These are phyloP conservation scores for Corchorus olitorius DNA, from an alignment of 345 rosid genomes.

Conservation along the genomic window DNA sequence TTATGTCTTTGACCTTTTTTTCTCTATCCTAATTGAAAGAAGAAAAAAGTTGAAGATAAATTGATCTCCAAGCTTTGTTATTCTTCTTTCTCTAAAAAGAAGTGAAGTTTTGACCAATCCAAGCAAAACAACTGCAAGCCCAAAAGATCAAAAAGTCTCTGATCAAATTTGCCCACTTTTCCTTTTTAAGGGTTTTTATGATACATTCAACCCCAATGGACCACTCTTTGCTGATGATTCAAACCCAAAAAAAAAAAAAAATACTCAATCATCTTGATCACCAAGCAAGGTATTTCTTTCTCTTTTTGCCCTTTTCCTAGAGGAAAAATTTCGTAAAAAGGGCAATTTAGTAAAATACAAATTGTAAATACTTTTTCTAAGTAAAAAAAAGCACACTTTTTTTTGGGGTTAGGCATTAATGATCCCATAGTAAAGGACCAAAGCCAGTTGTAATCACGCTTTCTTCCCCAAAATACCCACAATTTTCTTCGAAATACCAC, in stretches of 20 bases:
- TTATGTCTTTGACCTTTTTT: not conserved
- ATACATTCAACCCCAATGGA: not conserved
- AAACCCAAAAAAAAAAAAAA: not conserved
- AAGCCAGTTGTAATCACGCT: constrained; percentile 31
- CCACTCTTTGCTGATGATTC: not conserved
- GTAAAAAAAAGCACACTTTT: not conserved
- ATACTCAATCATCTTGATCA: not conserved
- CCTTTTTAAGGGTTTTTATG: not conserved
- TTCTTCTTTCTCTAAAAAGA: not conserved
- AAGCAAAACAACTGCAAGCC: not conserved
- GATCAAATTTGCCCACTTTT: not conserved
- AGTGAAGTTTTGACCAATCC: not conserved
- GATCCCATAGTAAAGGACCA: constrained; percentile 46
- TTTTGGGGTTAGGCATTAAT: constrained; percentile 24
- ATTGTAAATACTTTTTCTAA: not conserved
- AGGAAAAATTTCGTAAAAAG: not conserved
- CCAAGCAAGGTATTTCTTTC: constrained; percentile 2
- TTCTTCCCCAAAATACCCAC: constrained; percentile 46
- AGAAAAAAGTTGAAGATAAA: not conserved
- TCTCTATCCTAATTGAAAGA: not conserved
- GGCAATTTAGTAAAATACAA: constrained; percentile 11
- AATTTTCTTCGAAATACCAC: constrained; percentile 42
- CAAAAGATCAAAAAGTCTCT: not conserved
- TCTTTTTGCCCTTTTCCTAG: constrained; percentile 1
- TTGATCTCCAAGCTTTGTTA: constrained; percentile 16